phyloP scores from a whole-genome alignment of 768 basidiomycete species.

The Vararia minispora region DNA sequence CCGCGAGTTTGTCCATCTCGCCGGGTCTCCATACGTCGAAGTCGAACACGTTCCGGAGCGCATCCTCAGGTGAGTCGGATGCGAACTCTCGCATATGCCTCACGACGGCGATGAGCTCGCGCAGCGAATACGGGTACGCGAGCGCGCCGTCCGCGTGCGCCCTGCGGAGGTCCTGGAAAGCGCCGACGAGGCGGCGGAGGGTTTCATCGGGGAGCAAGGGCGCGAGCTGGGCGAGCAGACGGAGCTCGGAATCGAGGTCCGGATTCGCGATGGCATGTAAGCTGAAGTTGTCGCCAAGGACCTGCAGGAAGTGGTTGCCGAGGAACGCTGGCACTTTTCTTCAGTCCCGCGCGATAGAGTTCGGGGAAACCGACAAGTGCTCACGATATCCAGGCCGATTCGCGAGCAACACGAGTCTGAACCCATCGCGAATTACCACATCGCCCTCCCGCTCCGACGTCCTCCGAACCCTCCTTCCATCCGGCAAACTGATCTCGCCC shows the following conservation, averaged over 20 bases:
- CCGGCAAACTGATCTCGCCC: conserved; percentile 50
- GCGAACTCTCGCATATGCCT: conserved; percentile 54
- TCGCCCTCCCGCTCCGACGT: conserved; percentile 37
- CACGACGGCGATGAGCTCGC: conserved; percentile 59
- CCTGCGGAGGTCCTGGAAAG: conserved; percentile 50
- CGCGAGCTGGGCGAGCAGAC: conserved; percentile 47
- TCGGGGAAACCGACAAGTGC: conserved; percentile 13
- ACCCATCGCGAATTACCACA: conserved; percentile 50
- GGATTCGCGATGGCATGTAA: conserved; percentile 57
- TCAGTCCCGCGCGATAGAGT: too few relatives aligned
- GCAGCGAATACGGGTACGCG: conserved; percentile 57
- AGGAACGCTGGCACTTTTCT: conserved; percentile 55
- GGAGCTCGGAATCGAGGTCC: conserved; percentile 53
- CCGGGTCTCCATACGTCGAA: conserved; percentile 60
- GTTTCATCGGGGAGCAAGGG: conserved; percentile 45
- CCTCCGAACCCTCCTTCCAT: conserved; percentile 46
- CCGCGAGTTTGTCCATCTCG: conserved; percentile 47
- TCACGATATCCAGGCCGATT: conserved; percentile 62
- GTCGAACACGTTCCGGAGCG: conserved; percentile 56
- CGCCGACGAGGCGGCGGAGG: conserved; percentile 45
- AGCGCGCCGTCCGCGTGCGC: conserved; percentile 47
- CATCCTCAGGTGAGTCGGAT: conserved; percentile 42
- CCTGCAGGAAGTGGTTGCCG: conserved; percentile 63
- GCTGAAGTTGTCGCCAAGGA: conserved; percentile 60
- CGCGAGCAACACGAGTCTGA: conserved; percentile 51